Conservation (phyloP, 208 protist species). For the Borovskyia barvae region DNA sequence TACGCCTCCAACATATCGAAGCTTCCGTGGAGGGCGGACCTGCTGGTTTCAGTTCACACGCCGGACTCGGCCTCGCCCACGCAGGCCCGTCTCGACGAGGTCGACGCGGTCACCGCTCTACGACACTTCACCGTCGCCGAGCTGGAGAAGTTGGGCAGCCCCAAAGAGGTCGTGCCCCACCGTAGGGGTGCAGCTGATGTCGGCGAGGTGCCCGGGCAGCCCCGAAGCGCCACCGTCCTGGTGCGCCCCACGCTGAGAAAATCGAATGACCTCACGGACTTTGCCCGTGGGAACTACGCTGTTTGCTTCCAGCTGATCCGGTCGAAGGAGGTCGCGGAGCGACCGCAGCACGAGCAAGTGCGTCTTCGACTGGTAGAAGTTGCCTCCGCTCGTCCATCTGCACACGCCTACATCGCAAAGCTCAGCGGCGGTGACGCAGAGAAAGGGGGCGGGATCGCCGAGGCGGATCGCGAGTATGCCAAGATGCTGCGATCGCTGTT, state of each 20-base stretch:
- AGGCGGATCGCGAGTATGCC: slow-evolving; percentile 23
- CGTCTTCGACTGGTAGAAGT: slow-evolving; percentile 28
- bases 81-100: slow-evolving; percentile 13
- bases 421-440: slow-evolving; percentile 2
- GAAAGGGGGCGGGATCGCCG: not conserved
- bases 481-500: slow-evolving; percentile 21
- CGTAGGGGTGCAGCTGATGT: not conserved
- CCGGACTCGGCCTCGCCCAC: slow-evolving; percentile 11
- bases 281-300: slow-evolving; percentile 34
- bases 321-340: not conserved
- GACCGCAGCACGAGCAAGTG: slow-evolving; percentile 20
- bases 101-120: slow-evolving; percentile 12
- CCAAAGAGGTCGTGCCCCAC: not conserved
- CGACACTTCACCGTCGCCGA: slow-evolving; percentile 15
- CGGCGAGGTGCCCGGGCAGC: not conserved
- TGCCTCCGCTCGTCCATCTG: slow-evolving; percentile 19
- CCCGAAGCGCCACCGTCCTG: slow-evolving; percentile 5
- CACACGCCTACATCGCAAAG: slow-evolving; percentile 16
- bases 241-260: slow-evolving; percentile 1
- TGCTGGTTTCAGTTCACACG: slow-evolving; percentile 33
- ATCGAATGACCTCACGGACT: not conserved
- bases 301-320: slow-evolving; percentile 43
- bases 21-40: slow-evolving; percentile 9
- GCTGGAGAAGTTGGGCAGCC: slow-evolving; percentile 12
- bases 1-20: slow-evolving; percentile 37